These are phyloP conservation scores for Codiaeum variegatum DNA, from an alignment of 441 rosid genomes.

Conservation along the genomic window DNA sequence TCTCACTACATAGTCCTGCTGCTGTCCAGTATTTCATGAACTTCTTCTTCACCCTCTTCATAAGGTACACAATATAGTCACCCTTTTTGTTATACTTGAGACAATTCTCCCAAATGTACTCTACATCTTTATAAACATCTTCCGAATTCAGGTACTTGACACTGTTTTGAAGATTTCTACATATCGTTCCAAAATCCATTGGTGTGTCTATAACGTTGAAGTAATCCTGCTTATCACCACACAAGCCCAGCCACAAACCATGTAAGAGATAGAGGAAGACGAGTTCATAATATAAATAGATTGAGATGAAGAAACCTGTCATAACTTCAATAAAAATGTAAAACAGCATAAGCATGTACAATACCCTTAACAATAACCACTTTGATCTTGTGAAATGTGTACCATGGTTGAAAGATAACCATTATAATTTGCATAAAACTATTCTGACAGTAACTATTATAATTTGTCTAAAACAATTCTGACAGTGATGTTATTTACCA, in stretches of 20 bases:
- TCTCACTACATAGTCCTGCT: constrained; percentile 41
- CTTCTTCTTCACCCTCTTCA: constrained; percentile 94
- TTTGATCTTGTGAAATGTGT: not conserved
- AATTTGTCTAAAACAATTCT: no score
- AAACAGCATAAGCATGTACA: not conserved
- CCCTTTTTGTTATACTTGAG: constrained; percentile 91
- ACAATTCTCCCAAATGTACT: constrained; percentile 89
- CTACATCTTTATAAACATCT: constrained; percentile 86
- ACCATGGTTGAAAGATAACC: not conserved
- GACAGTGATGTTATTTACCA: not conserved
- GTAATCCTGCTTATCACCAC: no score
- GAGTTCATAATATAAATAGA: not conserved
- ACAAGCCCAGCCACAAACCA: no score
- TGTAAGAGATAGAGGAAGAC: no score
- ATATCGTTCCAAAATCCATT: constrained; percentile 97
- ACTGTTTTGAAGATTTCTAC: constrained; percentile 68
- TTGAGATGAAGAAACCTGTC: not conserved
- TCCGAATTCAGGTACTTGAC: constrained; percentile 69
- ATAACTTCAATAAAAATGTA: not conserved
- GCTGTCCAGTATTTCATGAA: constrained; percentile 91
- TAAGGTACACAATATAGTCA: constrained; percentile 86
- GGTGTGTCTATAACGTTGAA: constrained; percentile 90
- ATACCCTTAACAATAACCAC: not conserved
- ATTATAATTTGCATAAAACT: not conserved
- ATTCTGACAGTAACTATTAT: not conserved